phyloP scores from a whole-genome alignment of 2,329 filamentous ascomycete species.

The Grosmannia clavigera region DNA sequence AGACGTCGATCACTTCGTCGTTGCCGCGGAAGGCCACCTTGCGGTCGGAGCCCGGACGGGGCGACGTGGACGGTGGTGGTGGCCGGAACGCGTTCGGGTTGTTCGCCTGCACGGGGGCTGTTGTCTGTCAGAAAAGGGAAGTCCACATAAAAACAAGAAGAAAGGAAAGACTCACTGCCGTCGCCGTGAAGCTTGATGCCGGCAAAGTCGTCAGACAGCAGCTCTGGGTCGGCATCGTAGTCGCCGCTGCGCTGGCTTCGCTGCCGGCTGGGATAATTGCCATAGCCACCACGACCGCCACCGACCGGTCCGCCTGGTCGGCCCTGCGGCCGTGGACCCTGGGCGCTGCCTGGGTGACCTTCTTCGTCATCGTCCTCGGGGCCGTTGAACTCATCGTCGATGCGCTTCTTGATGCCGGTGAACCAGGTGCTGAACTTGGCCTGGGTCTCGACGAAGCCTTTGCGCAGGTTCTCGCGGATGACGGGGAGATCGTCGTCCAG shows the following conservation, averaged over 20 bases:
- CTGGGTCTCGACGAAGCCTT: conserved; percentile 92
- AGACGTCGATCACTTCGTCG: conserved; percentile 69
- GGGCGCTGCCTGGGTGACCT: conserved; percentile 7
- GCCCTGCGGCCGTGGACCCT: background rate
- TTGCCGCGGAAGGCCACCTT: conserved; percentile 47
- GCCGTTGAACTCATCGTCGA: conserved; percentile 78
- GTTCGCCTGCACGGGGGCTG: conserved; percentile 52
- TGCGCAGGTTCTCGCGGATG: conserved; percentile 83
- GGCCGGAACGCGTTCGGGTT: conserved; percentile 73
- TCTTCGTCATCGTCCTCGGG: conserved; percentile 41
- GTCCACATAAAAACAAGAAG: background rate
- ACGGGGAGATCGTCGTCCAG: conserved; percentile 91
- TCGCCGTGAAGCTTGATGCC: conserved; percentile 52
- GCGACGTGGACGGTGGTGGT: conserved; percentile 38
- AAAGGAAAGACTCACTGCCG: conserved; percentile 37
- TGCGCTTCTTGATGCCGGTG: conserved; percentile 77
- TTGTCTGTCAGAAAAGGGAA: conserved; percentile 7
- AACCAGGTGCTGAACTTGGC: conserved; percentile 90
- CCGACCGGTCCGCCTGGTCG: conserved; percentile 11
- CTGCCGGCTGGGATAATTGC: conserved; percentile 37
- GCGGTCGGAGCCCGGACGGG: conserved; percentile 34
- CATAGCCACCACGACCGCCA: conserved; percentile 20
- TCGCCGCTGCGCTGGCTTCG: conserved; percentile 65
- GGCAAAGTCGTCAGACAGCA: conserved; percentile 81
- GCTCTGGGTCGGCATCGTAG: conserved; percentile 88